phyloP scores from a whole-genome alignment of 768 basidiomycete species.

The Hypsizygus marmoreus region DNA sequence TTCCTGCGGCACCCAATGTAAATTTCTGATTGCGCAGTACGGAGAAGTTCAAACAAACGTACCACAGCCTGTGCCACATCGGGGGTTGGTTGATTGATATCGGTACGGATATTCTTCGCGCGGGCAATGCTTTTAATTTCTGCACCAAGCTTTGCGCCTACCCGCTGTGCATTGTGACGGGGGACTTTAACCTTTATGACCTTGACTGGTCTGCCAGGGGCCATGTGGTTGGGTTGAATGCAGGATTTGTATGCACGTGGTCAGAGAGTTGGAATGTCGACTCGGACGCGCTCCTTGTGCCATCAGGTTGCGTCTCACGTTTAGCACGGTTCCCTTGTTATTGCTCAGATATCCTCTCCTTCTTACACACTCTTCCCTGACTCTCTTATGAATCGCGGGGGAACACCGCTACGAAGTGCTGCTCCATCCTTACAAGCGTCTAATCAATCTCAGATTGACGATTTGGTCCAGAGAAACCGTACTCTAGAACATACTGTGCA shows the following conservation, averaged over 20 bases:
- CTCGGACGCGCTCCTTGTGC: too few relatives aligned
- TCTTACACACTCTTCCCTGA: neutral
- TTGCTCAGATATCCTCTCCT: neutral
- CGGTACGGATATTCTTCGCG: slow-evolving; percentile 48
- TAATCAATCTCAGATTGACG: slow-evolving; percentile 69
- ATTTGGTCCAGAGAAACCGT: slow-evolving; percentile 69
- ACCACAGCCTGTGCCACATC: slow-evolving; percentile 72
- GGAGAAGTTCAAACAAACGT: slow-evolving; percentile 30
- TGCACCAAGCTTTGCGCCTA: slow-evolving; percentile 61
- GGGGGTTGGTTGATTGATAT: slow-evolving; percentile 62
- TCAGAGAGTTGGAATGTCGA: too few relatives aligned
- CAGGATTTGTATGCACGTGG: slow-evolving; percentile 15
- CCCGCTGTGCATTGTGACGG: slow-evolving; percentile 72
- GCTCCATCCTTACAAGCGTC: slow-evolving; percentile 55
- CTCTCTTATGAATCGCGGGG: slow-evolving; percentile 20
- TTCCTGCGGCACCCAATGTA: slow-evolving; percentile 42
- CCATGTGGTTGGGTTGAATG: slow-evolving; percentile 42
- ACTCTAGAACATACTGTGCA: slow-evolving; percentile 63
- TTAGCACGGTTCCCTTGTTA: too few relatives aligned
- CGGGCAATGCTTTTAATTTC: slow-evolving; percentile 61
- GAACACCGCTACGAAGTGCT: slow-evolving; percentile 24
- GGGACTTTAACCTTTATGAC: slow-evolving; percentile 68
- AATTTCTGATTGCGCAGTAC: neutral
- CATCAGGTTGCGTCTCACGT: too few relatives aligned
- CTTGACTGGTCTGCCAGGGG: slow-evolving; percentile 58